A percentile compares a stretch with the other conserved stretches of the same genome.
Conservation (phyloP, 441 rosid species). For the Pelargonium australe region DNA sequence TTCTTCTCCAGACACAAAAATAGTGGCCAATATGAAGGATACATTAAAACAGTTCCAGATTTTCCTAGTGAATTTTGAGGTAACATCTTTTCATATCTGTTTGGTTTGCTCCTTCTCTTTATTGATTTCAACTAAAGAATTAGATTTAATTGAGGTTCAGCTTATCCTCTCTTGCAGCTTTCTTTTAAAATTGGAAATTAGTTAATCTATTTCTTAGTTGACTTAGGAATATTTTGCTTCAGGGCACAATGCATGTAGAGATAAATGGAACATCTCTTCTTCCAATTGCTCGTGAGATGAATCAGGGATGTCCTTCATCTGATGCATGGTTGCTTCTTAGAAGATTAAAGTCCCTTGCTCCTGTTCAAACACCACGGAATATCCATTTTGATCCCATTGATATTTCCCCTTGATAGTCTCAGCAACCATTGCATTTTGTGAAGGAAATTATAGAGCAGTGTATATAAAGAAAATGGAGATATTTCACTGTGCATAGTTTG, state of each 20-base stretch:
- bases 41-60: constrained; percentile 56
- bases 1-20: constrained; percentile 46
- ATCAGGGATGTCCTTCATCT: constrained; percentile 55
- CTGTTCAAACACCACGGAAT: constrained; percentile 21
- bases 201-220: constrained; percentile 6
- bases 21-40: constrained; percentile 52
- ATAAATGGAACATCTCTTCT: constrained; percentile 42
- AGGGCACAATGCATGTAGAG: constrained; percentile 80
- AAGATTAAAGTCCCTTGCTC: constrained; percentile 39
- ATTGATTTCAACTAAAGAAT: neutral
- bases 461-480: neutral
- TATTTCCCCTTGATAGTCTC: constrained; percentile 41
- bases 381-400: constrained; percentile 26
- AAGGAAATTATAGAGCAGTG: neutral
- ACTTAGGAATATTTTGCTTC: constrained; percentile 20
- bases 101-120: neutral
- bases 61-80: constrained; percentile 76
- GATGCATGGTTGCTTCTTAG: constrained; percentile 73
- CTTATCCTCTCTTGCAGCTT: neutral
- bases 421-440: neutral
- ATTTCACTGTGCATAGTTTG: neutral
- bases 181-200: neutral
- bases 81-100: constrained; percentile 20
- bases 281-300: constrained; percentile 73
- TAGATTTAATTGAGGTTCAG: neutral